These are phyloP conservation scores for Penicillium digitatum DNA, from an alignment of 2,329 filamentous ascomycete species.

Conservation along the genomic window DNA sequence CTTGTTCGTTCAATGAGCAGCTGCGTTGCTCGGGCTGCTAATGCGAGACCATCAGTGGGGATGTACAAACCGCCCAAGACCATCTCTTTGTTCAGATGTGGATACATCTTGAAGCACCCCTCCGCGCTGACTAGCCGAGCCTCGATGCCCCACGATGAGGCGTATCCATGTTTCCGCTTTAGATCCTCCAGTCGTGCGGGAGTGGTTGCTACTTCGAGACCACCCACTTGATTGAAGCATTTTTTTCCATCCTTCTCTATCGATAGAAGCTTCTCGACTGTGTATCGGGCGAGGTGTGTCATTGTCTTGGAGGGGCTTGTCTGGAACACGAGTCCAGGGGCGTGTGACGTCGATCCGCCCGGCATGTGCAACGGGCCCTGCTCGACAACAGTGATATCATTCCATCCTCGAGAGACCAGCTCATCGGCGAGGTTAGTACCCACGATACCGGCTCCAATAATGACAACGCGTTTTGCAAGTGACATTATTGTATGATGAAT, in stretches of 20 bases:
- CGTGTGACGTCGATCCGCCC: conserved; percentile 63
- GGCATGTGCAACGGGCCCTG: conserved; percentile 61
- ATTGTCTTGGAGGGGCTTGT: conserved; percentile 50
- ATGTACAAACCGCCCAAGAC: conserved; percentile 59
- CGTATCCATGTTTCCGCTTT: conserved; percentile 60
- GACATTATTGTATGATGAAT: conserved; percentile 26
- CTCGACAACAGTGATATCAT: conserved; percentile 60
- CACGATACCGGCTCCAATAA: conserved; percentile 63
- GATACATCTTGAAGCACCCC: conserved; percentile 54
- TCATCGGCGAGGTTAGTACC: conserved; percentile 63
- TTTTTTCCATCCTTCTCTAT: conserved; percentile 48
- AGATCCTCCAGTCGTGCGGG: conserved; percentile 57
- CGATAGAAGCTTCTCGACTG: conserved; percentile 56
- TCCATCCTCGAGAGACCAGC: conserved; percentile 60
- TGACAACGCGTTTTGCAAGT: conserved; percentile 49
- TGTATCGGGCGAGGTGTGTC: conserved; percentile 59
- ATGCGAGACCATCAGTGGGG: conserved; percentile 58
- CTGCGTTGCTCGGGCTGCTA: conserved; percentile 60
- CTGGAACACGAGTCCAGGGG: conserved; percentile 62
- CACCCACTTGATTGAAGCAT: conserved; percentile 61
- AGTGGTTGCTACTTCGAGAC: conserved; percentile 60
- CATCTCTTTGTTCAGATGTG: conserved; percentile 51
- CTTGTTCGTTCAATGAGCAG: conserved; percentile 57
- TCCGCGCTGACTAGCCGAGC: conserved; percentile 50
- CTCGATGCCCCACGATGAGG: conserved; percentile 59